Conservation (phyloP, 2,329 filamentous ascomycete genomes). For the Epicoccum nigrum region DNA sequence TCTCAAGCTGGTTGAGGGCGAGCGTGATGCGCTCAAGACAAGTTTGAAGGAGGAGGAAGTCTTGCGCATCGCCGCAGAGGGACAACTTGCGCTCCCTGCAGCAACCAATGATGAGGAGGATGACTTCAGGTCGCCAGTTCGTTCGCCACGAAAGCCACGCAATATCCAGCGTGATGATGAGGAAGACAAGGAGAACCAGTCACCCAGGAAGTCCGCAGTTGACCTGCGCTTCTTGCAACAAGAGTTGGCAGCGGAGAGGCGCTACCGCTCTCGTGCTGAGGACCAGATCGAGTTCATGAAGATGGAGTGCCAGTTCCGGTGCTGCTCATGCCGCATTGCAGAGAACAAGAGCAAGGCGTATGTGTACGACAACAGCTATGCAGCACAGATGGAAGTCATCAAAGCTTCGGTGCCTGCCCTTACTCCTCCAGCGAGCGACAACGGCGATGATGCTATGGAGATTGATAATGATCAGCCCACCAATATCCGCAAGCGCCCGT, state of each 20-base stretch:
- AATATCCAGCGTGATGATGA: conserved; percentile 50
- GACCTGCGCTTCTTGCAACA: conserved; percentile 57
- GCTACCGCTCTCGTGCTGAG: conserved; percentile 69
- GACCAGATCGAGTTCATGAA: conserved; percentile 79
- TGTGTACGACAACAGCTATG: conserved; percentile 46
- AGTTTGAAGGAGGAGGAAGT: conserved; percentile 76
- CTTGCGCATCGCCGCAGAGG: conserved; percentile 73
- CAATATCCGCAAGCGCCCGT: conserved; percentile 24
- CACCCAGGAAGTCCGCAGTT: conserved; percentile 52
- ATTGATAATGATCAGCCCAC: conserved; percentile 30
- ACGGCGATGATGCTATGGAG: conserved; percentile 54
- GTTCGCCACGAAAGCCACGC: conserved; percentile 55
- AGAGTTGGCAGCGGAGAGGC: conserved; percentile 60
- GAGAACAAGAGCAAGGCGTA: conserved; percentile 48
- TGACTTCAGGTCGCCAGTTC: conserved; percentile 68
- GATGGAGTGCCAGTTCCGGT: conserved; percentile 72
- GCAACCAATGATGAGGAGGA: conserved; percentile 60
- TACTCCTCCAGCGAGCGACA: conserved; percentile 67
- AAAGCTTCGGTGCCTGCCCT: conserved; percentile 60
- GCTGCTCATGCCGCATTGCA: conserved; percentile 64
- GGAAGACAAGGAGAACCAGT: conserved; percentile 57
- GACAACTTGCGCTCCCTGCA: conserved; percentile 68
- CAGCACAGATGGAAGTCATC: conserved; percentile 46
- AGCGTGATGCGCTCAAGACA: conserved; percentile 75
- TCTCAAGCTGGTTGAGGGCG: conserved; percentile 71